phyloP scores from a whole-genome alignment of 129 eudicot species.

The Flaveria linearis region DNA sequence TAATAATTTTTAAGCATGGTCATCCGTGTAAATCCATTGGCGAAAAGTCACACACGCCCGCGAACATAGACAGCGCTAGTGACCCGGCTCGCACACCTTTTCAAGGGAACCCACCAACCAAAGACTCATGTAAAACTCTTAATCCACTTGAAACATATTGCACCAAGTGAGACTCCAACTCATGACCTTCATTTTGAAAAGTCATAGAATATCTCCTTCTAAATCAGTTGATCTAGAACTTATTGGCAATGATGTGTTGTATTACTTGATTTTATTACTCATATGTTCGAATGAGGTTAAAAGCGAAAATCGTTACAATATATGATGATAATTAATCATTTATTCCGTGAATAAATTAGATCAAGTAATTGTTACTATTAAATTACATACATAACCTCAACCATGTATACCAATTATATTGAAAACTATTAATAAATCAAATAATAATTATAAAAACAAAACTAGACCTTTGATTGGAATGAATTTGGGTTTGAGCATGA shows the following conservation, averaged over 20 bases:
- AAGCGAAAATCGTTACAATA: not conserved
- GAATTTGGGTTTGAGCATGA: conserved; percentile 39
- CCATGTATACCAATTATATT: not conserved
- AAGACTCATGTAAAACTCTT: too few relatives aligned
- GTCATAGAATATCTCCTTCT: too few relatives aligned
- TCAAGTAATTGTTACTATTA: not conserved
- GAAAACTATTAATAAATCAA: not conserved
- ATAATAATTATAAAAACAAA: conserved; percentile 4
- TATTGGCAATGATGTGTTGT: not conserved
- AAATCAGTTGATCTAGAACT: too few relatives aligned
- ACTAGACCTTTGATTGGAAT: conserved; percentile 28
- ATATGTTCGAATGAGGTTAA: not conserved
- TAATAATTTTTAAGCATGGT: too few relatives aligned
- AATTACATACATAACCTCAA: conserved; percentile 15
- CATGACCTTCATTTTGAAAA: too few relatives aligned
- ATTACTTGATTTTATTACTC: not conserved
- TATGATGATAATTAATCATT: not conserved
- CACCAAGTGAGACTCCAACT: too few relatives aligned
- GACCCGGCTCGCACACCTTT: too few relatives aligned
- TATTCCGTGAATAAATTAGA: not conserved
- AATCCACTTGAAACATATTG: too few relatives aligned
- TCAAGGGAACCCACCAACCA: too few relatives aligned
- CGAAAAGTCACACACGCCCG: too few relatives aligned
- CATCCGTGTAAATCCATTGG: too few relatives aligned
- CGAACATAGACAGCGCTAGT: too few relatives aligned